A percentile compares a stretch with the other conserved stretches of the same genome.
Evolutionary conservation across 176 grass and related monocot species (phyloP).

Genomic region (Oryza longistaminata): DNA sequence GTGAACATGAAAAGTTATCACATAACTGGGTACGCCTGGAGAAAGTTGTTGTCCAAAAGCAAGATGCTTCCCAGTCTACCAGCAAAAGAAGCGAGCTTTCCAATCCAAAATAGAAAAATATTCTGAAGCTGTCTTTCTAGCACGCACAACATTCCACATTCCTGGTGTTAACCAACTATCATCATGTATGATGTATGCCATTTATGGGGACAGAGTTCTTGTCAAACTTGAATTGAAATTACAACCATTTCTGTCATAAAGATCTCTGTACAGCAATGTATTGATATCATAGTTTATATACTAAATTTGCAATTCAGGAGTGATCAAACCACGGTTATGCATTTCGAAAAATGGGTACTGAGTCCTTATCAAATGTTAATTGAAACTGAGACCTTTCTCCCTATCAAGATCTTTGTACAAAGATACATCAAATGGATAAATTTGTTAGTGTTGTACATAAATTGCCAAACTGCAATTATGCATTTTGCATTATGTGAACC

Average conservation of each 20-base stretch:
- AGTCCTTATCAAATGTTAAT: conserved; percentile 30
- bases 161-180: neutral
- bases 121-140: neutral
- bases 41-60: conserved; percentile 31
- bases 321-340: neutral
- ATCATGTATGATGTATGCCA: neutral
- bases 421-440: conserved; percentile 26
- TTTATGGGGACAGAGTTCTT: neutral
- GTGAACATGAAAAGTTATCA: conserved; percentile 38
- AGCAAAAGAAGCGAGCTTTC: conserved; percentile 24
- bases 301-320: conserved; percentile 4
- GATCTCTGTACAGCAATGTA: conserved; percentile 19
- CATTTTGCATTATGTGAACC: conserved; percentile 1
- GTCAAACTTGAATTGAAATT: conserved; percentile 25
- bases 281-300: conserved; percentile 4
- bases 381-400: conserved; percentile 14
- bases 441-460: neutral
- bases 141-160: conserved; percentile 4
- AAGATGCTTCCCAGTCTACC: conserved; percentile 39
- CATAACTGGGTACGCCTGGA: conserved; percentile 27
- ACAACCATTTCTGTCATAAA: neutral
- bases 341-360: neutral
- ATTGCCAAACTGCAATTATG: conserved; percentile 14
- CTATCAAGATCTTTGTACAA: conserved; percentile 39
- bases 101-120: neutral